Base-by-base conservation (phyloP, 495 filamentous ascomycete species). In the Podospora conica region DNA sequence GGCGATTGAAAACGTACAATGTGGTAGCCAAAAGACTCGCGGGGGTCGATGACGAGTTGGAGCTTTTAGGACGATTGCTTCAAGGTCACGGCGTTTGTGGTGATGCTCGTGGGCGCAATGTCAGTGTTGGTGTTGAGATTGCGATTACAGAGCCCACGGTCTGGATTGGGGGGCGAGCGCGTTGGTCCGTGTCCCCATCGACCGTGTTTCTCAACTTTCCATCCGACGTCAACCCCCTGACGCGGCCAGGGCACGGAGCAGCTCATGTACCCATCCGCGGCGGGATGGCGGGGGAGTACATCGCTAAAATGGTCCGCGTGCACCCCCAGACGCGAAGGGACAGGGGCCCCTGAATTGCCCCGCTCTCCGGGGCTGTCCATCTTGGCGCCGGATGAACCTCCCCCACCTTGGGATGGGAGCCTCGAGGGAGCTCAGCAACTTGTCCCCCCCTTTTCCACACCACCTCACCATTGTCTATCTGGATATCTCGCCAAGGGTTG, bases 1-100 rank as follows among this genome's bases (percentile, higher is more conserved):
- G 40, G n/a, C 15, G 15, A 48, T 18, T 48, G 54, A n/a, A 64
- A 58, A 27, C 27, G 63, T 55, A 53, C 63, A 64, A 58, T n/a
- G 23, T 57, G 15, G 40, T 48, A 48, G 40, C 40, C 40, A 48
- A 48, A n/a, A n/a, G 15, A 48, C 40, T 48, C 40, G 40, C 3
- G 40, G 40, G 29, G 40, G 40, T 9, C 18, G 2, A 18, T 48
- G 40, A 48, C 40, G 40, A 48, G 40, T n/a, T 48, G 18, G 6
- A n/a, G 40, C 40, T 48, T 48, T 48, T 48, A 48, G 40, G 58
- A n/a, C 29, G 58, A 31, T 20, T 31, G 24, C 25, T 31, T 23
- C 15, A 24, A 15, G 58, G 22, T 48, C 18, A 48, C 18, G 40
- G 15, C 40, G 40, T 48, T 48, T 48, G 40, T 48, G 40, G 40